Conservation (phyloP, 192 early-diverging fungal species). For the Backusella luteola region DNA sequence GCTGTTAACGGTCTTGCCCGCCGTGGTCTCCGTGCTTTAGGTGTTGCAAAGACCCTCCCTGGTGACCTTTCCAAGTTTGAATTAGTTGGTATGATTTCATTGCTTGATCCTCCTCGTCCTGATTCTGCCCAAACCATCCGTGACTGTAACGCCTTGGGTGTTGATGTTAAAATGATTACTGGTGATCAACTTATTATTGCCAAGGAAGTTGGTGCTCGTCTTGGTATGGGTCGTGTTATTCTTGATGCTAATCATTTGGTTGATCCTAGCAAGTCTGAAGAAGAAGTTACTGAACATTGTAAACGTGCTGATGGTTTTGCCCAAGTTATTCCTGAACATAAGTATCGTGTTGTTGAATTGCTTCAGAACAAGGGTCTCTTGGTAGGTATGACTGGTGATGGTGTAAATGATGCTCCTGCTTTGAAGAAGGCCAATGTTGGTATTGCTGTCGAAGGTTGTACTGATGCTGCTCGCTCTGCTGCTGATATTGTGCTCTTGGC, state of each 20-base stretch:
- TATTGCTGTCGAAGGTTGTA: constrained; percentile 90
- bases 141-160: constrained; percentile 80
- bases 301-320: constrained; percentile 89
- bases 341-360: constrained; percentile 87
- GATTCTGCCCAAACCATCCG: constrained; percentile 84
- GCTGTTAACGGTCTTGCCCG: constrained; percentile 85
- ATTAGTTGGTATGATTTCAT: constrained; percentile 83
- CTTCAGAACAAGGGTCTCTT: constrained; percentile 77
- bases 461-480: constrained; percentile 88
- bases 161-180: constrained; percentile 92
- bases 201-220: constrained; percentile 82
- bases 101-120: constrained; percentile 82
- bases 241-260: constrained; percentile 77
- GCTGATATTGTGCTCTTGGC: constrained; percentile 91
- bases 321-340: constrained; percentile 95
- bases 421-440: constrained; percentile 95
- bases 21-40: constrained; percentile 73
- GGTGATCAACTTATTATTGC: constrained; percentile 92
- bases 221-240: constrained; percentile 85
- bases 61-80: constrained; percentile 65
- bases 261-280: constrained; percentile 64
- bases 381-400: constrained; percentile 93
- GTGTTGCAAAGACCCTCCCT: constrained; percentile 66
- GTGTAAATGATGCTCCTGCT: constrained; percentile 95
- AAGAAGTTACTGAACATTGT: constrained; percentile 70